Conservation (phyloP, 2,329 filamentous ascomycete genomes). For the Juglanconis juglandina region DNA sequence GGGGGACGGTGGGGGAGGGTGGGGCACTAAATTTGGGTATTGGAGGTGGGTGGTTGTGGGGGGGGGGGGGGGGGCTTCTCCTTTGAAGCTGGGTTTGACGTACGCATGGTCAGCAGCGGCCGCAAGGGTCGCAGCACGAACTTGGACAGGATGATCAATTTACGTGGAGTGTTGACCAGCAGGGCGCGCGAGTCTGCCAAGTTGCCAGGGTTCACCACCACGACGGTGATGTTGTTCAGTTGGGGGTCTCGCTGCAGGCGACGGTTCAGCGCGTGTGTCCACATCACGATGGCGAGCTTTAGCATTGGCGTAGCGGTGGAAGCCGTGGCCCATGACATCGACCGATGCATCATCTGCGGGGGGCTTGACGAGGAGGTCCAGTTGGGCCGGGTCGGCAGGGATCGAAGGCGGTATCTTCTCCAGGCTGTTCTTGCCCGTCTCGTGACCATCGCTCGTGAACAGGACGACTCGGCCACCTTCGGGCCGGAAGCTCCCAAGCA, state of each 20-base stretch:
- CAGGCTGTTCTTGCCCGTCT: slow-evolving; percentile 33
- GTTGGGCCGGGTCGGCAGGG: slow-evolving; percentile 31
- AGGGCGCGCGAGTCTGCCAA: slow-evolving; percentile 36
- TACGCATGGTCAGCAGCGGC: slow-evolving; percentile 25
- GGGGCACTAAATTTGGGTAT: too few relatives aligned
- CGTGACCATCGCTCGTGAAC: slow-evolving; percentile 32
- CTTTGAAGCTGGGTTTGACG: background rate
- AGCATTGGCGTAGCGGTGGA: slow-evolving; percentile 40
- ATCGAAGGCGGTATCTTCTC: slow-evolving; percentile 33
- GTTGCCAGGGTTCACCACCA: slow-evolving; percentile 29
- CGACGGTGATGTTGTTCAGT: slow-evolving; percentile 26
- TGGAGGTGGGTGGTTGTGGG: background rate
- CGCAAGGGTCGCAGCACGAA: slow-evolving; percentile 21
- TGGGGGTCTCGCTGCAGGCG: slow-evolving; percentile 26
- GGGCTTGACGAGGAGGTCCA: slow-evolving; percentile 35
- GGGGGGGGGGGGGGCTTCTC: too few relatives aligned
- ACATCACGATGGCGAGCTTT: slow-evolving; percentile 40
- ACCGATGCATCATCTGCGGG: slow-evolving; percentile 21
- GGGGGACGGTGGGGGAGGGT: too few relatives aligned
- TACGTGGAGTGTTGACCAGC: slow-evolving; percentile 29
- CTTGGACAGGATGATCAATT: slow-evolving; percentile 24
- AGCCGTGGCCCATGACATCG: slow-evolving; percentile 37
- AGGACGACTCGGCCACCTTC: slow-evolving; percentile 59
- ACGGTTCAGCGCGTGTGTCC: slow-evolving; percentile 38
- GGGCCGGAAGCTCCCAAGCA: slow-evolving; percentile 61